These are phyloP conservation scores for Cladophialophora chaetospira DNA, from an alignment of 2,329 filamentous ascomycete genomes.

Conservation along the genomic window DNA sequence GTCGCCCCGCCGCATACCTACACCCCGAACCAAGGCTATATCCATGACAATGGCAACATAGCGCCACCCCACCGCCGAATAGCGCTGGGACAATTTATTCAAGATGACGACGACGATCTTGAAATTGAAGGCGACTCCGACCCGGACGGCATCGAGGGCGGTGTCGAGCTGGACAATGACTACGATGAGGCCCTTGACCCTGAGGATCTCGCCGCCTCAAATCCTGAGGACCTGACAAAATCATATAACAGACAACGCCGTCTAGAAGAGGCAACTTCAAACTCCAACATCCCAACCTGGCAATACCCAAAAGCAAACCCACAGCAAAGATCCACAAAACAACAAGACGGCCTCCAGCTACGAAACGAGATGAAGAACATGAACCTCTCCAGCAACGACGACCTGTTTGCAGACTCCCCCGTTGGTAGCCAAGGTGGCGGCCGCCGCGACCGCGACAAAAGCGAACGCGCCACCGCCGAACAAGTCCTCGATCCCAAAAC, in stretches of 20 bases:
- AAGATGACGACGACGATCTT: conserved; percentile 38
- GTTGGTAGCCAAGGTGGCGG: not conserved
- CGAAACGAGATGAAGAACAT: conserved; percentile 81
- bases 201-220: conserved; percentile 59
- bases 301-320: conserved; percentile 72
- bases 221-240: conserved; percentile 73
- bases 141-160: conserved; percentile 43
- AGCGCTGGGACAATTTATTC: conserved; percentile 33
- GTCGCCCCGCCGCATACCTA: conserved; percentile 51
- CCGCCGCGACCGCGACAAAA: conserved; percentile 64
- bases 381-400: conserved; percentile 64
- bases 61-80: conserved; percentile 35
- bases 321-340: conserved; percentile 86
- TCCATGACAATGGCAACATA: conserved; percentile 39
- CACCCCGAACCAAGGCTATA: conserved; percentile 53
- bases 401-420: conserved; percentile 16
- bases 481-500: conserved; percentile 93
- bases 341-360: conserved; percentile 51
- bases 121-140: conserved; percentile 51
- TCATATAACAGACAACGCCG: conserved; percentile 83
- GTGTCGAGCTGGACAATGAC: conserved; percentile 61
- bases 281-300: conserved; percentile 54
- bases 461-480: conserved; percentile 89
- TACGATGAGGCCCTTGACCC: conserved; percentile 56
- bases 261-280: conserved; percentile 56